A percentile compares a stretch with the other conserved stretches of the same genome.
Conservation (phyloP, 305 asterid species). For the Fraxinus angustifolia region DNA sequence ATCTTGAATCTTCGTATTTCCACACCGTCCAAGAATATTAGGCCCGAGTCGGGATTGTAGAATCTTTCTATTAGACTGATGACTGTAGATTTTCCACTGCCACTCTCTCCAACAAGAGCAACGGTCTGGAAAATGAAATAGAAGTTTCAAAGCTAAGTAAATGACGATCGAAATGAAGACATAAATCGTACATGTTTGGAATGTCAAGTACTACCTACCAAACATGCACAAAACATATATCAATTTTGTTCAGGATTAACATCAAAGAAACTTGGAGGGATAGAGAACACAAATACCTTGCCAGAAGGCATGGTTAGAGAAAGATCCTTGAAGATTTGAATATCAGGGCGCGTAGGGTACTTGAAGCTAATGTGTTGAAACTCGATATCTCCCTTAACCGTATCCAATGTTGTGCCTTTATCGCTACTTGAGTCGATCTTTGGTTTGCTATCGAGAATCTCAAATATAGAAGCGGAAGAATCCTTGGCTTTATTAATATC, state of each 20-base stretch:
- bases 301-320: conserved; percentile 58
- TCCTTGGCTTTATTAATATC: conserved; percentile 46
- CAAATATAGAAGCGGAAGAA: conserved; percentile 52
- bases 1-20: conserved; percentile 44
- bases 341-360: conserved; percentile 62
- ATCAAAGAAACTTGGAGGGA: not conserved
- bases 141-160: not conserved
- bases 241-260: not conserved
- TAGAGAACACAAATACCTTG: conserved; percentile 36
- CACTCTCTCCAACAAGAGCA: conserved; percentile 79
- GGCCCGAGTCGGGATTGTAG: conserved; percentile 62
- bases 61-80: conserved; percentile 65
- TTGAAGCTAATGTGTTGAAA: conserved; percentile 51
- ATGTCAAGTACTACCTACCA: not conserved
- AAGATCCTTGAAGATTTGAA: conserved; percentile 49
- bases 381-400: conserved; percentile 48
- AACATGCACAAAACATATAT: not conserved
- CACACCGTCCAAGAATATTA: conserved; percentile 43
- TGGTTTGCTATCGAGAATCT: conserved; percentile 48
- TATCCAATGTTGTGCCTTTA: conserved; percentile 35
- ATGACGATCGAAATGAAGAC: not conserved
- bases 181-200: not conserved
- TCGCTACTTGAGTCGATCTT: conserved; percentile 42
- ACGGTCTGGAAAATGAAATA: conserved; percentile 36
- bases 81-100: conserved; percentile 76